Evolutionary conservation across 208 protist genomes (phyloP).

Genomic region (Wallacemonas rigidus): DNA sequence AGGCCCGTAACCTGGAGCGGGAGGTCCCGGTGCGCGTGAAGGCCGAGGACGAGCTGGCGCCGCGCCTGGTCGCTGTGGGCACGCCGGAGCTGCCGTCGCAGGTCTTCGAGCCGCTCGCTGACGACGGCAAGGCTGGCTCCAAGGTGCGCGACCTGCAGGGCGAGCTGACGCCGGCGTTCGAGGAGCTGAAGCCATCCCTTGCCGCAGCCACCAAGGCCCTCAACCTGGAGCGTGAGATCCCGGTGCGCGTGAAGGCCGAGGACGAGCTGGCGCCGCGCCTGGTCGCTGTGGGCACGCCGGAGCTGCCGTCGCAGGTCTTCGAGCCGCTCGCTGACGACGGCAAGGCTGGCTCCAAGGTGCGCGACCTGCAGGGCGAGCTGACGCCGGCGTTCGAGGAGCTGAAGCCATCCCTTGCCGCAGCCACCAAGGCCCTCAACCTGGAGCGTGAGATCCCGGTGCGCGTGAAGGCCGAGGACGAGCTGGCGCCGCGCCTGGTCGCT

Average conservation of each 20-base stretch:
- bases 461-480: too few relatives aligned
- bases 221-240: slow-evolving; percentile 11
- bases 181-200: not conserved
- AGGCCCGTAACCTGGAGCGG: not conserved
- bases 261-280: slow-evolving; percentile 4
- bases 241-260: not conserved
- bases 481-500: not conserved
- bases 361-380: slow-evolving; percentile 15
- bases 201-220: not conserved
- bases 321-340: slow-evolving; percentile 5
- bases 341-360: not conserved
- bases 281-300: not conserved
- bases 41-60: not conserved
- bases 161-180: slow-evolving; percentile 9
- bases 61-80: not conserved
- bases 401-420: not conserved
- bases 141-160: slow-evolving; percentile 13
- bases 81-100: slow-evolving; percentile 18
- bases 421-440: not conserved
- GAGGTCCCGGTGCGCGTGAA: not conserved
- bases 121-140: not conserved
- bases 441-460: too few relatives aligned
- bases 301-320: slow-evolving; percentile 19
- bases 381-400: slow-evolving; percentile 11
- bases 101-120: slow-evolving; percentile 12